A percentile compares a stretch with the other conserved stretches of the same genome.
Evolutionary conservation across 2,329 filamentous ascomycete species (phyloP).

Genomic region (Verticillium tricorpus): DNA sequence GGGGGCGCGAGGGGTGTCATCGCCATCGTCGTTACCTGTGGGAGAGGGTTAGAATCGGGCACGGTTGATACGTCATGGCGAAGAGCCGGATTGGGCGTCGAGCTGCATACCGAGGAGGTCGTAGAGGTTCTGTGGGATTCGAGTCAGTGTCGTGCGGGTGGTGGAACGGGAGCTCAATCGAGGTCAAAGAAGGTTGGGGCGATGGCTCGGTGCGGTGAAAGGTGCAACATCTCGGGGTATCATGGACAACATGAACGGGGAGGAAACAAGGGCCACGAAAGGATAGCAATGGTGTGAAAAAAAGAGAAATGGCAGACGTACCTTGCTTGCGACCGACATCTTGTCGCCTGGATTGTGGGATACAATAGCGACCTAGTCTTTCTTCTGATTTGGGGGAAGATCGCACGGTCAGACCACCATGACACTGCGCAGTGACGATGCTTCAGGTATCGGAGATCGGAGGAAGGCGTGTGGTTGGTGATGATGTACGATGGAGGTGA

Average conservation of each 20-base stretch:
- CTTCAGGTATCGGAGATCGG: constrained; percentile 4
- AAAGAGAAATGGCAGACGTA: constrained; percentile 6
- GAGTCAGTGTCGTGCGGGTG: not conserved
- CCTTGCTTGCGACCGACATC: constrained; percentile 18
- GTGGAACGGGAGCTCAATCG: not conserved
- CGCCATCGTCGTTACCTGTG: constrained; percentile 58
- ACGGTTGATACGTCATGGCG: constrained; percentile 2
- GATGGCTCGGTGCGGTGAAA: not conserved
- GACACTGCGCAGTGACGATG: constrained; percentile 5
- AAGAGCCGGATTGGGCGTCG: constrained; percentile 16
- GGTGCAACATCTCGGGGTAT: not conserved
- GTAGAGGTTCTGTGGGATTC: constrained; percentile 74
- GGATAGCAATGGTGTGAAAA: not conserved
- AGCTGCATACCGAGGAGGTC: constrained; percentile 85
- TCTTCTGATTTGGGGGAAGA: constrained; percentile 13
- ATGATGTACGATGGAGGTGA: constrained; percentile 12
- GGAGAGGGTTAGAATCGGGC: constrained; percentile 11
- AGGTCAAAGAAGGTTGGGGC: not conserved
- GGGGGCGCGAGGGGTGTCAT: constrained; percentile 73
- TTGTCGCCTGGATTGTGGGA: constrained; percentile 17
- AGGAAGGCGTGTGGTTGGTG: constrained; percentile 12
- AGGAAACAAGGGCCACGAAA: not conserved
- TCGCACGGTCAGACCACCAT: constrained; percentile 16
- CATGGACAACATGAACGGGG: constrained; percentile 2
- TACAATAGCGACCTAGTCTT: constrained; percentile 18